A percentile compares a stretch with the other conserved stretches of the same genome.
phyloP scores from a whole-genome alignment of 2,329 filamentous ascomycete genomes.

The Hymenoscyphus infarciens region DNA sequence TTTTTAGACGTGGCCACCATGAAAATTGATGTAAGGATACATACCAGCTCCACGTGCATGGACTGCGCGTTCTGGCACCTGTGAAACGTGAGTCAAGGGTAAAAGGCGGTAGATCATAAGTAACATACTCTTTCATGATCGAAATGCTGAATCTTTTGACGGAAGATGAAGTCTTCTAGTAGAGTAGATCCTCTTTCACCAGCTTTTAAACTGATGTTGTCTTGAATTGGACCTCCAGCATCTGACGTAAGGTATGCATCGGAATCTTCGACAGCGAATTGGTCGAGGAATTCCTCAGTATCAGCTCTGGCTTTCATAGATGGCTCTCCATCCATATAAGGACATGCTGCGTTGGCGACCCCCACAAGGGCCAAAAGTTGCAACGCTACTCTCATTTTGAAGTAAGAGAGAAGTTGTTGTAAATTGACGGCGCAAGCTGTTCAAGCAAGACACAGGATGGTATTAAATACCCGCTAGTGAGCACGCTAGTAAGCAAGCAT shows the following conservation, averaged over 20 bases:
- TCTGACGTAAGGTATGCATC: slow-evolving; percentile 59
- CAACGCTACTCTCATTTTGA: slow-evolving; percentile 6
- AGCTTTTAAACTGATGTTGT: slow-evolving; percentile 62
- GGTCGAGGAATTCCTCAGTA: slow-evolving; percentile 8
- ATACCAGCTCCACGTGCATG: slow-evolving; percentile 62
- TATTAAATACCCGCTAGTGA: no score
- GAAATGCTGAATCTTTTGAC: slow-evolving; percentile 67
- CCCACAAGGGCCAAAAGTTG: slow-evolving; percentile 18
- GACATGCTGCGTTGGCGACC: slow-evolving; percentile 39
- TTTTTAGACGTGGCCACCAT: slow-evolving; percentile 45
- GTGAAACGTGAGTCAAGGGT: not conserved
- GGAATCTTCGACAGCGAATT: slow-evolving; percentile 42
- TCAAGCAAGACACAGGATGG: no score
- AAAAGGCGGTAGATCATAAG: not conserved
- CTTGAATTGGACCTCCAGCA: slow-evolving; percentile 62
- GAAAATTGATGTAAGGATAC: slow-evolving; percentile 32
- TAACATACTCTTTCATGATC: slow-evolving; percentile 61
- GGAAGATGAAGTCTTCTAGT: slow-evolving; percentile 70
- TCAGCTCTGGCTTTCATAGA: slow-evolving; percentile 22
- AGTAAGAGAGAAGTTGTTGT: not conserved
- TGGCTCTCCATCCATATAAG: slow-evolving; percentile 38
- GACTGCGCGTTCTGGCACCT: slow-evolving; percentile 56
- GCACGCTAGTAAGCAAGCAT: no score
- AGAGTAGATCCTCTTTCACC: slow-evolving; percentile 64
- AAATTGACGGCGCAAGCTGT: no score